phyloP scores from a whole-genome alignment of 2,329 filamentous ascomycete species.

The Penicillium expansum region DNA sequence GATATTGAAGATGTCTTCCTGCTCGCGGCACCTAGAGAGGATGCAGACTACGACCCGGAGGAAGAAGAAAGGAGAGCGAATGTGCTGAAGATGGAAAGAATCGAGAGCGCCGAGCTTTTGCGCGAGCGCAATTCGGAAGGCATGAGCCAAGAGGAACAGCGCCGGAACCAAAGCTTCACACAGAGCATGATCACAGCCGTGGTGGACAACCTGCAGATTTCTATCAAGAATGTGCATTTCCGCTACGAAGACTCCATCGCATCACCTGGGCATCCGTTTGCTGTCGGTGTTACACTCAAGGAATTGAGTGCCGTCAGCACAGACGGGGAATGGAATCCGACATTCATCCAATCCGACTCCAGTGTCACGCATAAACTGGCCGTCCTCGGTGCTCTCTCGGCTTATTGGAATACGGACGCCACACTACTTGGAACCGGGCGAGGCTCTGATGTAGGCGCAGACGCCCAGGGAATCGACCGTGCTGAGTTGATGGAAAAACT shows the following conservation, averaged over 20 bases:
- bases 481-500: conserved; percentile 75
- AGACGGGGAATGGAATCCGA: conserved; percentile 89
- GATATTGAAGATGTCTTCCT: conserved; percentile 97
- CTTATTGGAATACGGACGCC: conserved; percentile 98
- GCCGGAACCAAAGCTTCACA: conserved; percentile 97
- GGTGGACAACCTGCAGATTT: conserved; percentile 96
- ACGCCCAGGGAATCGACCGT: conserved; percentile 62
- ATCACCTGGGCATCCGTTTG: conserved; percentile 90
- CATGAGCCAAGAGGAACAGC: conserved; percentile 89
- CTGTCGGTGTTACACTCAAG: conserved; percentile 84
- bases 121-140: conserved; percentile 92
- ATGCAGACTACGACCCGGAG: conserved; percentile 86
- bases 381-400: conserved; percentile 79
- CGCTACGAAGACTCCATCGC: conserved; percentile 98
- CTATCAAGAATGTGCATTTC: conserved; percentile 96
- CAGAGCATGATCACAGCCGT: conserved; percentile 93
- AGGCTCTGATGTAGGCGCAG: conserved; percentile 60
- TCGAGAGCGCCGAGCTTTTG: conserved; percentile 91
- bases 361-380: conserved; percentile 89
- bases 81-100: conserved; percentile 96
- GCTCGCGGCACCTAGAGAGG: conserved; percentile 90
- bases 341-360: conserved; percentile 86
- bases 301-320: conserved; percentile 98
- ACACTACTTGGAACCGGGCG: conserved; percentile 77
- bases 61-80: conserved; percentile 86